Conservation (phyloP, 306 rosid species). For the Urtica urens region DNA sequence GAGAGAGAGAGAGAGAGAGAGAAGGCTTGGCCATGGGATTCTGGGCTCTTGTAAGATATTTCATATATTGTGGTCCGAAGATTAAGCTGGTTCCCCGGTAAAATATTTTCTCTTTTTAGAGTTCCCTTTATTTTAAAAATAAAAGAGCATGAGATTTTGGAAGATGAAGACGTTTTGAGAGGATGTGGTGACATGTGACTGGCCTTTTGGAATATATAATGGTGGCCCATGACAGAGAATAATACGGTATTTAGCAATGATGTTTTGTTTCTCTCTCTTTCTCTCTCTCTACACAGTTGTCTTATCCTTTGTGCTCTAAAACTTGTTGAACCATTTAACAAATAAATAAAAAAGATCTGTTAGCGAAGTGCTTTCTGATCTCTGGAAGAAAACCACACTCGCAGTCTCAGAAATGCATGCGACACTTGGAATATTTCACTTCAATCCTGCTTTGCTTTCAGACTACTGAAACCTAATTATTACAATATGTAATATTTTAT, state of each 20-base stretch:
- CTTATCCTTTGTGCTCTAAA: constrained; percentile 20
- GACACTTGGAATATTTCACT: constrained; percentile 1
- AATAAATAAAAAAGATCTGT: constrained; percentile 5
- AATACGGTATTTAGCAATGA: constrained; percentile 49
- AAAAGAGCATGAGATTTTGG: not conserved
- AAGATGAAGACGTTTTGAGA: constrained; percentile 31
- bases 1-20: not conserved
- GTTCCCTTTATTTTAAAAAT: not conserved
- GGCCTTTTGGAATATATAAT: constrained; percentile 33
- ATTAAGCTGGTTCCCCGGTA: not conserved
- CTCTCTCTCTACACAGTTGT: constrained; percentile 15
- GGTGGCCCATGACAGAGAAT: constrained; percentile 57
- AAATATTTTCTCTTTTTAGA: too few species aligned
- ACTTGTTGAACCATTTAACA: constrained; percentile 7
- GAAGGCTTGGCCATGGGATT: constrained; percentile 17
- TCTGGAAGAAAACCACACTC: not conserved
- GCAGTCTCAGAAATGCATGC: not conserved
- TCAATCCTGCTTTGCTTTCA: not conserved
- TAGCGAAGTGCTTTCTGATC: not conserved
- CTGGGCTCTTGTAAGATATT: constrained; percentile 11
- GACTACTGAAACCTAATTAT: not conserved
- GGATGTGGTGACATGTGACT: constrained; percentile 61
- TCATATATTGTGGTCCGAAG: not conserved
- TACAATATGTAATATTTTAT: not conserved
- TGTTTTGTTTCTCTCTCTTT: constrained; percentile 18